Evolutionary conservation across 306 rosid species (phyloP), one percentile per base, ranked within the genome.

Genomic region (Heteromeles arbutifolia): DNA sequence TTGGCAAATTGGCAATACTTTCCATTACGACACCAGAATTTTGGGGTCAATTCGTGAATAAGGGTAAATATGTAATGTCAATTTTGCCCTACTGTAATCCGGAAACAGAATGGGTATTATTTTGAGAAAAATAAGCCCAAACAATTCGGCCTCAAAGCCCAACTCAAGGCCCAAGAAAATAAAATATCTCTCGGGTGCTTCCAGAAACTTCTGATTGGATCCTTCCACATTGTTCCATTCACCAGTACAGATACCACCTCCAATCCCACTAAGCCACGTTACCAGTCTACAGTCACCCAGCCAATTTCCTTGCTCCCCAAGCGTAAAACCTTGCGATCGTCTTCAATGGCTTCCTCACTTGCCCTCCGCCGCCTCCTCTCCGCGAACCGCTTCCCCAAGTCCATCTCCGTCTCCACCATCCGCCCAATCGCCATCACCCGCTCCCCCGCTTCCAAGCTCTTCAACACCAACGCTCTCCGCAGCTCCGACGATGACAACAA

Each of bases 381-480:
- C 37, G 65, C 77, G 34, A 75, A 53, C 66, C 67, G 70, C 61
- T 17, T 56, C 74, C 22, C 81, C 5, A 81, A 76, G 21, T 70
- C 73, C 17, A 4, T 21, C 1, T 2, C 48, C 39, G 5, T 26
- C 28, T 31, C 79, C 24, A 31, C 69, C 7, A 11, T 83, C 4
- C 78, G 78, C 50, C 73, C 79, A 4, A 2, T 76, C 19, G 57
- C 66, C 39, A 0, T 13, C 43, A 11, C 11, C 52, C 54, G 8
- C 4, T 61, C 79, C 17, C n/a, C 34, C 4, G 78, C 79, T 31
- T 83, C 82, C 69, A 84, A 82, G 70, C 70, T 68, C 48, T 81
- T 82, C 80, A 88, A 81, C 86, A 86, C 89, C 84, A 77, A 86
- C 58, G 87, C 85, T 18, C 65, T 65, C 70, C 80, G 70, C 56